Base-by-base conservation (phyloP, 2,329 filamentous ascomycete species). In the Tolypocladium sp. region DNA sequence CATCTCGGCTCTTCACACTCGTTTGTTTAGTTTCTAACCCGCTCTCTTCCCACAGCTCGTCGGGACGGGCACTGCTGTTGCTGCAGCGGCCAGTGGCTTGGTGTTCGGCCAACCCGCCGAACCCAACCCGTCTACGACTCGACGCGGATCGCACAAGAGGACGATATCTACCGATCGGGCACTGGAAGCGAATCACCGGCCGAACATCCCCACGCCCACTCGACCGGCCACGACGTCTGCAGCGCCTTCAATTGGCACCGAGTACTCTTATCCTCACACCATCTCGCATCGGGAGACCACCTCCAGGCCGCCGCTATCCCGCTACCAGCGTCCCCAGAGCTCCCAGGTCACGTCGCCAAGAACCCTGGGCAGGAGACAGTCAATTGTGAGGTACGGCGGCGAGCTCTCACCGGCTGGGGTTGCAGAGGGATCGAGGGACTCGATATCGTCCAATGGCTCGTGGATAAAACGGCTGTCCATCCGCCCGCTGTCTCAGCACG, bases 391-490 rank as follows among this genome's bases (percentile, higher is more conserved):
- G 58, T 70, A 70, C 40, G 66, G 67, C 52, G 78, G 68, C 44
- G 78, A 81, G 51, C 65, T 68, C 53, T 63, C 69, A 37, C 68
- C 72, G 33, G 67, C 71, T 25, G 70, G 72, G 27, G 72, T 74
- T 55, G 69, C 71, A 15, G 81, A 85, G 60, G 73, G 73, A 63
- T 69, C 74, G 44, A 76, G 83, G 63, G 82, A 85, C 66, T 87
- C 85, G 4, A 66, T 80, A 40, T 86, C 84, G 20, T 87, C 84
- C 40, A 81, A 77, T 67, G 78, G 83, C 58, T 90, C 88, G 35
- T 92, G 89, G 89, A 84, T 91, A 63, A 83, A 84, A 65, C 84
- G 88, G 56, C 74, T 92, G 44, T 90, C 89, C 30, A 77, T 84
- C 52, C 82, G 87, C 30, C 87, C 87, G 25, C 69, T 79, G 30